Base-by-base conservation (phyloP, 176 grass and related monocot species). In the Themeda triandra region DNA sequence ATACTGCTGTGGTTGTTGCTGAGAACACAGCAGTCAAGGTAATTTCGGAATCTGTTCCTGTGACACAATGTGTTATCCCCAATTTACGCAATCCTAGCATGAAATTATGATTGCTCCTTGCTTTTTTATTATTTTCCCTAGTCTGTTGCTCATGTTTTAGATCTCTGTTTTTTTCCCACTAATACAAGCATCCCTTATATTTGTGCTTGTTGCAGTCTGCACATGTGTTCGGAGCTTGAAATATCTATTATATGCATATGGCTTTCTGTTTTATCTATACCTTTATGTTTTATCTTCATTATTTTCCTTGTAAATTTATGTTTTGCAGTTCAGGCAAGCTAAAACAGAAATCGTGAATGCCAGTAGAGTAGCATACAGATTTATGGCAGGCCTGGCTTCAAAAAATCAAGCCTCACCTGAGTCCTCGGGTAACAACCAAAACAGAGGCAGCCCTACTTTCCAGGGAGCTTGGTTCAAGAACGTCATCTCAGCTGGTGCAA, bases 311-410 rank as follows among this genome's bases (percentile, higher is more conserved):
- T 28, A 8, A 69, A 42, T 73, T 82, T 79, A 14, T 85, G 54
- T 81, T 88, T 84, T 87, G 71, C 90, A 99, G 97, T 92, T 99
- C 66, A 89, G 93, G 84, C 93, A 96, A 88, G 97, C 93, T 75
- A 99, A 99, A 87, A 87, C 91, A 68, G 97, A 96, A 81, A 94
- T 99, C 14, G 93, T 92, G 49, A 99, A 94, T 51, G 97, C 91
- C 12, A 99, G 93, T 86, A 93, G 85, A 92, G 97, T 96, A 54
- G 89, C 90, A 32, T 99, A 99, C 67, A 90, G 88, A 94, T 99
- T 99, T 83, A 96, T 99, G 97, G 91, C 97, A 69, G 97, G 93
- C 73, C 78, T 99, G 32, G 45, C 89, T 56, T 75, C 92, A 66
- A 96, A 94, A 84, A 89, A 90, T 27, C 88, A 83, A 80, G 75